Evolutionary conservation across 2,329 filamentous ascomycete species (phyloP).

Genomic region (Zelopaecilomyces penicillatus): DNA sequence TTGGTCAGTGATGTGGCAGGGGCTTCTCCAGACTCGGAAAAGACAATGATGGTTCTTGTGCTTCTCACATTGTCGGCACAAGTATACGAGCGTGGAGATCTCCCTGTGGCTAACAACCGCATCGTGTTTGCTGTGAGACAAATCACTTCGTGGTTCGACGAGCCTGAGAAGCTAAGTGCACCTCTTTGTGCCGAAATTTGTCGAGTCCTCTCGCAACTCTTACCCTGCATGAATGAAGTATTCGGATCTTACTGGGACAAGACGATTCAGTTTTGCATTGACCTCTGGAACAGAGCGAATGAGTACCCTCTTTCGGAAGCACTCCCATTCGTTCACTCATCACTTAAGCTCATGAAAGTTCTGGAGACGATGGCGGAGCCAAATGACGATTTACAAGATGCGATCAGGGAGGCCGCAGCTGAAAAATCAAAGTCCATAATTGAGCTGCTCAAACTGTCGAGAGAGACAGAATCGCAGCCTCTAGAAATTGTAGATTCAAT

Average conservation of each 20-base stretch:
- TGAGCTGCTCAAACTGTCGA: constrained; percentile 49
- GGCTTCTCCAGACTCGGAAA: constrained; percentile 32
- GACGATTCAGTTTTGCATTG: constrained; percentile 48
- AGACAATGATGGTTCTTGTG: constrained; percentile 40
- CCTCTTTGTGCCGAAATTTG: constrained; percentile 43
- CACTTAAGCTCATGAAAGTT: constrained; percentile 59
- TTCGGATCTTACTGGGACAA: constrained; percentile 85
- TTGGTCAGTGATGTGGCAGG: constrained; percentile 53
- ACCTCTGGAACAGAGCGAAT: constrained; percentile 45
- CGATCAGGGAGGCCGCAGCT: constrained; percentile 52
- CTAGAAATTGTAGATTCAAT: constrained; percentile 67
- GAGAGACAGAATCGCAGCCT: constrained; percentile 49
- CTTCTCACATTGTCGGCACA: constrained; percentile 45
- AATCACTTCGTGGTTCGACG: constrained; percentile 62
- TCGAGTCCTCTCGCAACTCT: constrained; percentile 49
- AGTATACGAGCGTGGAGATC: constrained; percentile 41
- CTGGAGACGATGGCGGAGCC: constrained; percentile 59
- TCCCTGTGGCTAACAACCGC: constrained; percentile 57
- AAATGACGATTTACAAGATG: constrained; percentile 81
- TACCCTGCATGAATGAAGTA: constrained; percentile 69
- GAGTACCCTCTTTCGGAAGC: constrained; percentile 35
- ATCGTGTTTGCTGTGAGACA: constrained; percentile 77
- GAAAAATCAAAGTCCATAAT: constrained; percentile 51
- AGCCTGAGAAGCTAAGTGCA: constrained; percentile 32
- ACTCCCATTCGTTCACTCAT: constrained; percentile 60